Conservation (phyloP, 2,329 filamentous ascomycete species). For the Colletotrichum falcatum region DNA sequence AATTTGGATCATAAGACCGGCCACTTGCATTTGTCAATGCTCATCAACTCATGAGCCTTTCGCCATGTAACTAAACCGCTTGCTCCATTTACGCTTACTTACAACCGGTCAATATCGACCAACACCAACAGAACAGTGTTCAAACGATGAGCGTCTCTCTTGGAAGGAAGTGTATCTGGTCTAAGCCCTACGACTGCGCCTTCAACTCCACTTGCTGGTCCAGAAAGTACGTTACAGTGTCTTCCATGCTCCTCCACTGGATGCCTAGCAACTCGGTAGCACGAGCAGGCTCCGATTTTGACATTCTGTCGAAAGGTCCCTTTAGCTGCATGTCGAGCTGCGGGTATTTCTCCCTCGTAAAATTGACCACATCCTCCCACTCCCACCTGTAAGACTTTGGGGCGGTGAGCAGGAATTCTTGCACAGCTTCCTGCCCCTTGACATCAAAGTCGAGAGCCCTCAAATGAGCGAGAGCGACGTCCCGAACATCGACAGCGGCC, state of each 20-base stretch:
- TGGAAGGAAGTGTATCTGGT: neutral
- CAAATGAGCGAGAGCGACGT: conserved; percentile 14
- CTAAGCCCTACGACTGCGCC: neutral
- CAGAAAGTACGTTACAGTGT: neutral
- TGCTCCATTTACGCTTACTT: no score
- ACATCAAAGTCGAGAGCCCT: neutral
- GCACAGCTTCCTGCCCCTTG: neutral
- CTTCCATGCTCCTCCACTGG: neutral
- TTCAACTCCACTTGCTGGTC: neutral
- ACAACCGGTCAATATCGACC: no score
- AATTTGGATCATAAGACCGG: no score
- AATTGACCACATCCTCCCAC: neutral
- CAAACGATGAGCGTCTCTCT: neutral
- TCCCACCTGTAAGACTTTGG: neutral
- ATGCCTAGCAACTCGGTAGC: neutral
- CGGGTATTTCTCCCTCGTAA: neutral
- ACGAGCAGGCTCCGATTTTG: neutral
- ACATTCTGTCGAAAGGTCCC: neutral
- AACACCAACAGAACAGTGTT: neutral
- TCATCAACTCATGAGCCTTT: no score
- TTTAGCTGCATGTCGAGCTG: neutral
- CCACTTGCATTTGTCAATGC: no score
- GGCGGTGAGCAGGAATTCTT: conserved; percentile 18
- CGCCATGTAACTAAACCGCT: no score
- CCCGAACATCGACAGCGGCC: conserved; percentile 14